Percentiles rank a stretch among this genome's conserved stretches.
These are phyloP conservation scores for Kluyveromyces marxianus DNA, from an alignment of 1,139 yeast species.

Conservation along the genomic window DNA sequence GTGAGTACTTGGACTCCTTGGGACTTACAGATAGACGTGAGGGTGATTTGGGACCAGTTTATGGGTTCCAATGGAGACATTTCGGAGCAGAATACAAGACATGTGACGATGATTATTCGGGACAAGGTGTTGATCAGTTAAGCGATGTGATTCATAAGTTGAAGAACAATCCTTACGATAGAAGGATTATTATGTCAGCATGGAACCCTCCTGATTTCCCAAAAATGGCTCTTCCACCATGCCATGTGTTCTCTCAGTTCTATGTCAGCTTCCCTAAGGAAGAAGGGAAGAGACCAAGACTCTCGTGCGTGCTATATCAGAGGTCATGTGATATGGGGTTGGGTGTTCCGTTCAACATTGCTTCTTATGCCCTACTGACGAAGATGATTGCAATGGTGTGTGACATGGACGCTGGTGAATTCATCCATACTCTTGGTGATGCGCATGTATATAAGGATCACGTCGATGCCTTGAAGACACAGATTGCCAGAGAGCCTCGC, in stretches of 20 bases:
- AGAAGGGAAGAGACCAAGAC: constrained; percentile 44
- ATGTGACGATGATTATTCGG: constrained; percentile 80
- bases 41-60: constrained; percentile 96
- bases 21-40: constrained; percentile 77
- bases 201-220: constrained; percentile 97
- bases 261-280: constrained; percentile 72
- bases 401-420: constrained; percentile 91
- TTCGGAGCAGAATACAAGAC: constrained; percentile 88
- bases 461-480: constrained; percentile 79
- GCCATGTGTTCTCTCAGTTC: constrained; percentile 94
- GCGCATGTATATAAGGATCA: constrained; percentile 93
- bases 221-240: constrained; percentile 96
- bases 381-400: constrained; percentile 93
- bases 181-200: constrained; percentile 90
- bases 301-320: constrained; percentile 87
- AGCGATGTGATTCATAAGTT: constrained; percentile 71
- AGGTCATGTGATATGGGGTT: constrained; percentile 99
- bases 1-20: constrained; percentile 77
- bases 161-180: constrained; percentile 83
- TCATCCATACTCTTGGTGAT: constrained; percentile 93
- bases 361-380: constrained; percentile 87
- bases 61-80: constrained; percentile 99
- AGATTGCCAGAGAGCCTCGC: constrained; percentile 65
- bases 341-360: constrained; percentile 97
- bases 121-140: constrained; percentile 86